Evolutionary conservation across 2,329 filamentous ascomycete genomes (phyloP), one percentile per base, ranked within the genome.

Genomic region (Pseudocercospora fijiensis): DNA sequence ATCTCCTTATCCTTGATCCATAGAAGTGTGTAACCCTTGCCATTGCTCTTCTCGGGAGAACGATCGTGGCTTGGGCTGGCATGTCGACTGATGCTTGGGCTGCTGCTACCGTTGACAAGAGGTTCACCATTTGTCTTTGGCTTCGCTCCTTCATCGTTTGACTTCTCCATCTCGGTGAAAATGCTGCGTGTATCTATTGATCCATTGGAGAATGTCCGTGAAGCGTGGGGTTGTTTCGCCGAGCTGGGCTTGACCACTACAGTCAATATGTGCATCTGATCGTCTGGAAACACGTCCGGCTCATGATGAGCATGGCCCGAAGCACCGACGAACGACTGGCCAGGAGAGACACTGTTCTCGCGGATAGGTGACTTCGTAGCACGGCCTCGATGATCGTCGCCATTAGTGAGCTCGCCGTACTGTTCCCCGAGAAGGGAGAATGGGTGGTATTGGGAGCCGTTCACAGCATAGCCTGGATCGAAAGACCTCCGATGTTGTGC

Each of bases 141-240:
- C 71, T 79, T 78, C 53, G 76, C 74, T 62, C 72, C 74, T 45
- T 78, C 75, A 4, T 69, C 65, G 18, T 33, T 47, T n/a, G 66
- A n/a, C 64, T 71, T 71, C 61, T 72, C 67, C 70, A 81, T 71
- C 73, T 84, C 81, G 67, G 81, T 78, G 71, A 78, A 77, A 73
- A 83, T 80, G 69, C 77, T 79, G 74, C 77, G 80, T 71, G 79
- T 80, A 76, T 87, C 81, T 75, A 86, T 81, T 57, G 80, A 84
- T 66, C 82, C 80, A 74, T 85, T 84, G 66, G 83, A 84, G 75
- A 84, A 84, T 20, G 81, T 84, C 74, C 81, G 78, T 20, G 78
- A 77, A 43, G 76, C 69, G 58, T 72, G 76, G 69, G 79, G 78
- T 62, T 72, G 69, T 71, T 69, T 75, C 68, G 67, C 73, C 20